phyloP scores from a whole-genome alignment of 2,329 filamentous ascomycete species.

The Orbilia blumenaviensis region DNA sequence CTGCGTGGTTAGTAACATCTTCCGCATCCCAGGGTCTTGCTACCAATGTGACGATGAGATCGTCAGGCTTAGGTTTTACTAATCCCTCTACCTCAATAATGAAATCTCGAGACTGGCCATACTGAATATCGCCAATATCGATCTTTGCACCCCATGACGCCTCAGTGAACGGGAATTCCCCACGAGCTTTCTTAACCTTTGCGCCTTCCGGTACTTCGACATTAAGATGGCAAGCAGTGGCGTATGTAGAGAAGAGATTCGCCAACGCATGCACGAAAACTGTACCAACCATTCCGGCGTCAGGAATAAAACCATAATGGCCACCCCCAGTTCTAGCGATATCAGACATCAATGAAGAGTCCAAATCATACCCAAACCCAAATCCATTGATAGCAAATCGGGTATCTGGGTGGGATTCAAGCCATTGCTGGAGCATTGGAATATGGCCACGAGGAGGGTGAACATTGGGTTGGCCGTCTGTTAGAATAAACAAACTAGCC shows the following conservation, averaged over 20 bases:
- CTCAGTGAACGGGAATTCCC: slow-evolving; percentile 58
- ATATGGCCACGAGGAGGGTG: slow-evolving; percentile 66
- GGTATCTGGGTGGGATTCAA: slow-evolving; percentile 55
- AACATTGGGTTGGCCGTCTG: slow-evolving; percentile 57
- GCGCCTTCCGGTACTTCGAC: slow-evolving; percentile 58
- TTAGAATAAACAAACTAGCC: slow-evolving; percentile 60
- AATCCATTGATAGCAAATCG: slow-evolving; percentile 64
- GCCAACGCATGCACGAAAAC: slow-evolving; percentile 72
- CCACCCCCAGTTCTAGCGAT: slow-evolving; percentile 69
- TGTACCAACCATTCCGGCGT: slow-evolving; percentile 71
- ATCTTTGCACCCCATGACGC: slow-evolving; percentile 52
- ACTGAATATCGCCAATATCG: slow-evolving; percentile 66
- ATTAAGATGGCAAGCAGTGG: slow-evolving; percentile 63
- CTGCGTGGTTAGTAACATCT: slow-evolving; percentile 17
- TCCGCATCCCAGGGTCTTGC: slow-evolving; percentile 55
- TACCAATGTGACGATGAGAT: slow-evolving; percentile 58
- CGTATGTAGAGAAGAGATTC: slow-evolving; percentile 70
- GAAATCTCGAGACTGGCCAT: slow-evolving; percentile 70
- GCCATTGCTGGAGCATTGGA: slow-evolving; percentile 64
- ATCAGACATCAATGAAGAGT: slow-evolving; percentile 68
- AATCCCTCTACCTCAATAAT: slow-evolving; percentile 53
- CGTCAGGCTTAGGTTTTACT: not conserved
- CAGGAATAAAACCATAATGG: slow-evolving; percentile 71
- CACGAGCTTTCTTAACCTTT: slow-evolving; percentile 59
- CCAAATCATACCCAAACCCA: slow-evolving; percentile 66